Evolutionary conservation across 805 yeast species (phyloP).

Genomic region (Pichia nanzhaoensis): DNA sequence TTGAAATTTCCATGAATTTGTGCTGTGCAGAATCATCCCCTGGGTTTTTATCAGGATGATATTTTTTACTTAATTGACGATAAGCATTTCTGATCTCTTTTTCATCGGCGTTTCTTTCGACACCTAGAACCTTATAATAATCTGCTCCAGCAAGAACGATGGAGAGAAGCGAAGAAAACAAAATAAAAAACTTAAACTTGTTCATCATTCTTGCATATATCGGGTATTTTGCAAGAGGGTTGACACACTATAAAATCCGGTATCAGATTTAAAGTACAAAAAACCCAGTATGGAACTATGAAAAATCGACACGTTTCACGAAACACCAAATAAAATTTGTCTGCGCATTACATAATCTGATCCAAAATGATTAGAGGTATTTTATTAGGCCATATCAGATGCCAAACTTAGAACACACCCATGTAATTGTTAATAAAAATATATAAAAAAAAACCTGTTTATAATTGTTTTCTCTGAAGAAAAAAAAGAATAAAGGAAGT

Average conservation of each 20-base stretch:
- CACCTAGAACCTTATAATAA: constrained; percentile 57
- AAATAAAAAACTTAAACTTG: background rate
- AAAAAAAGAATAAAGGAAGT: background rate
- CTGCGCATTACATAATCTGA: background rate
- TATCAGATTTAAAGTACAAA: too few relatives aligned
- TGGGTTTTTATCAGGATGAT: constrained; percentile 92
- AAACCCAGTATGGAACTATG: too few relatives aligned
- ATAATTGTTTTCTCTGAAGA: background rate
- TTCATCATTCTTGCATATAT: too few relatives aligned
- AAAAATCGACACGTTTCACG: constrained; percentile 5
- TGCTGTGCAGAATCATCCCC: constrained; percentile 78
- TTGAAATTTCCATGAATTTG: constrained; percentile 84
- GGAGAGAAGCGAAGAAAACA: constrained; percentile 4
- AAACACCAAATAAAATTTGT: background rate
- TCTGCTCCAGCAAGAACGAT: constrained; percentile 33
- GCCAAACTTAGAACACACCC: too few relatives aligned
- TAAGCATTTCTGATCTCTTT: constrained; percentile 83
- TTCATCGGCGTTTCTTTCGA: constrained; percentile 61
- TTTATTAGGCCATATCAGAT: too few relatives aligned
- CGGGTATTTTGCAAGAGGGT: too few relatives aligned
- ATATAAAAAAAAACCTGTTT: too few relatives aligned
- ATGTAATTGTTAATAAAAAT: too few relatives aligned
- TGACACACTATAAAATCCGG: too few relatives aligned
- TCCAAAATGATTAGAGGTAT: background rate
- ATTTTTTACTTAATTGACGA: constrained; percentile 71